Base-by-base conservation (phyloP, 192 early-diverging fungal species). In the Entomortierella beljakovae region DNA sequence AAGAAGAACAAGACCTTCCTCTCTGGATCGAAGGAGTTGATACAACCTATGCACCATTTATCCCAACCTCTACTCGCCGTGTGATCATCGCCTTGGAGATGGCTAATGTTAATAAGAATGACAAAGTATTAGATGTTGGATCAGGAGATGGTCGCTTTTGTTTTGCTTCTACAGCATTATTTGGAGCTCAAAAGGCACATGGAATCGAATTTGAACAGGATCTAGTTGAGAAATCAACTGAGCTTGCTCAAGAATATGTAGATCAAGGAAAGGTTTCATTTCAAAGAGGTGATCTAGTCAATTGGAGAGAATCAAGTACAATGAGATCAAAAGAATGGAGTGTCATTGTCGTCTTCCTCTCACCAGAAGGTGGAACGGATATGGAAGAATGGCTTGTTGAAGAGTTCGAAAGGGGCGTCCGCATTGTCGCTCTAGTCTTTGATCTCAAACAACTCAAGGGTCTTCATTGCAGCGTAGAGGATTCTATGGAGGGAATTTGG, bases 141-240 rank as follows among this genome's bases (percentile, higher is more conserved):
- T 88, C 85, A 38, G 88, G 88, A 20, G 88, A 90, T 64, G 88
- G 88, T 8, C 73, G 88, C 15, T 82, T 90, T 34, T 86, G 87
- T 18, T 80, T 70, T 31, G 85, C 85, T 25, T 87, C 88, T 1
- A 82, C 82, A 5, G 20, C 60, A 16, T 75, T 84, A 20, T 87
- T 83, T 48, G 59, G 75, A 38, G 82, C 62, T 11, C 42, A 68
- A 16, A 61, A 64, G 48, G 88, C 88, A 10, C 34, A 83, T 11
- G 88, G 88, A 0, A 82, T 90, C 15, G 88, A 90, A 49, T 86
- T 77, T 15, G 88, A 90, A 33, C 57, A 77, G 3, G 58, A 75
- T 34, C 68, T 87, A 33, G 71, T 87, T n/a, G 75, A 80, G 16
- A 48, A 74, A 32, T 87, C 86, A 33, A 68, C 70, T 16, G 48